Evolutionary conservation across 208 protist species (phyloP).

Genomic region (Leishmania turanica): DNA sequence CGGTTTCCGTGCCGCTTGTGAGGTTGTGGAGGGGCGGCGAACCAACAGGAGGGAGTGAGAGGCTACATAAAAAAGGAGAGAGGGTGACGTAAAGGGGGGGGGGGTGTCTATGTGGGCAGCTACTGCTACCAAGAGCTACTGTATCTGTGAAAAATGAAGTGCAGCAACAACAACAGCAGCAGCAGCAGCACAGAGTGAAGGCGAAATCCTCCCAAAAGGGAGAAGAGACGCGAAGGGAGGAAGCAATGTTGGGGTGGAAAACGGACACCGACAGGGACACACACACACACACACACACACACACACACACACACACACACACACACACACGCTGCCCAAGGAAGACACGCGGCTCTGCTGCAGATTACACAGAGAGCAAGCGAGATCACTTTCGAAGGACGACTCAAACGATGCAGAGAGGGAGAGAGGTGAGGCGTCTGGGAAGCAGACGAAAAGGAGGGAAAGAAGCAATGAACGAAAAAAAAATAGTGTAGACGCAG

Average conservation of each 20-base stretch:
- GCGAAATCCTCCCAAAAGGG: background rate
- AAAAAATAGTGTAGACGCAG: background rate
- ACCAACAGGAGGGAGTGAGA: background rate
- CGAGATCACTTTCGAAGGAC: background rate
- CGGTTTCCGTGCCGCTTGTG: background rate
- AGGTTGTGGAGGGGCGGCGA: background rate
- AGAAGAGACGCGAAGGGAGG: conserved; percentile 9
- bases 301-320: conserved; percentile 6
- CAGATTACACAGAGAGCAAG: background rate
- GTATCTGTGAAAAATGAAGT: conserved; percentile 1
- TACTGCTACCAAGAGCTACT: background rate
- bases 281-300: conserved; percentile 8
- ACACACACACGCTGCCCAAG: background rate
- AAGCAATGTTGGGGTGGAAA: background rate
- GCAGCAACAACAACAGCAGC: background rate
- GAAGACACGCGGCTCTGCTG: background rate
- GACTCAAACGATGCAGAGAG: background rate
- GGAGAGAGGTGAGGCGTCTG: background rate
- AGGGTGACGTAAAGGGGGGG: background rate
- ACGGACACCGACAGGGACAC: conserved; percentile 2
- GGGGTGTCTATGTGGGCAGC: background rate
- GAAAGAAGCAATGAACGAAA: background rate
- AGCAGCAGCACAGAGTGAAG: background rate
- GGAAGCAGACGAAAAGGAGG: background rate
- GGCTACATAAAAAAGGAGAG: background rate